Base-by-base conservation (phyloP, 768 basidiomycete species). In the Sporobolomyces pararoseus region DNA sequence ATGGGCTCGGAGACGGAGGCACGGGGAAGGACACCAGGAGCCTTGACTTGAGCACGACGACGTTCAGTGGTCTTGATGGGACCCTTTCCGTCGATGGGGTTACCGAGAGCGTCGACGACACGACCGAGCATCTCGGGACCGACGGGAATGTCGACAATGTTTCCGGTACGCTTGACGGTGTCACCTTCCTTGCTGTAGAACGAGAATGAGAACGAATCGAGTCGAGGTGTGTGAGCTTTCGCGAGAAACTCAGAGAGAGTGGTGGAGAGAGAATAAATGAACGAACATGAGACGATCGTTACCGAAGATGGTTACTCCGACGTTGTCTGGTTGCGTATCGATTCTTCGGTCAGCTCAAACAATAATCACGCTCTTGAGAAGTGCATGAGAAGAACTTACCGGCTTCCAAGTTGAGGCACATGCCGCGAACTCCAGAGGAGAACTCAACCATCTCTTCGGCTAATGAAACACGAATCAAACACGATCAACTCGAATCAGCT, bases 361-460 rank as follows among this genome's bases (percentile, higher is more conserved):
- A 14, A 14, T 23, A 25, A 9, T 42, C n/a, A 34, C 39, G 23
- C 35, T 23, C 6, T 6, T 14, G 39, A 42, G 9, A 42, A 42
- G 17, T 9, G 39, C 27, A 25, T 46, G 58, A 60, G 49, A 29
- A 1, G 31, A 19, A 55, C 72, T 44, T 9, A 66, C 98, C 96
- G 83, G 95, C 92, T 84, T 99, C 96, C 87, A 99, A 89, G 89
- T 99, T 99, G 82, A 99, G 83, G 83, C 94, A 97, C 96, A 99
- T 99, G 85, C 96, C 96, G 81, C 96, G 94, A 78, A 99, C 88
- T 83, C 96, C 96, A 60, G 96, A 98, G 58, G 95, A 91, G 86
- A 99, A 99, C 86, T 99, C 96, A 86, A 99, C 96, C 96, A 99
- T 99, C 87, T 99, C 96, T 84, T 99, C 96, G 93, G 82, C 72